Conservation (phyloP, 805 yeast species). For the Myxozyma kluyveri region DNA sequence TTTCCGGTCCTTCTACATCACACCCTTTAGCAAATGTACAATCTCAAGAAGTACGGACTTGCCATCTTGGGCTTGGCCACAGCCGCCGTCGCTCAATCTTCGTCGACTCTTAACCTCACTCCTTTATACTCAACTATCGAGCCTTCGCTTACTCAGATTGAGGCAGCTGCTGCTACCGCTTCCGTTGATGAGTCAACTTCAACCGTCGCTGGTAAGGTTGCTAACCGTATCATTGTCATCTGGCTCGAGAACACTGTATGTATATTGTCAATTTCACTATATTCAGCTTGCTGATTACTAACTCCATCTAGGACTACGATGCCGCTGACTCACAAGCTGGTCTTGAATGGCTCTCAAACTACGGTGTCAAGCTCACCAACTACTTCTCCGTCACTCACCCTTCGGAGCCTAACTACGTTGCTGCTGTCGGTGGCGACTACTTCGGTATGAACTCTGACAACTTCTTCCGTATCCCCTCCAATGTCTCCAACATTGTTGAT, state of each 20-base stretch:
- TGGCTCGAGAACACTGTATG: slow-evolving; percentile 52
- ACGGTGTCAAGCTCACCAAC: slow-evolving; percentile 50
- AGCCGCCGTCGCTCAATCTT: slow-evolving; percentile 15
- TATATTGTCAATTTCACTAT: neutral
- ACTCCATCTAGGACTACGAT: slow-evolving; percentile 46
- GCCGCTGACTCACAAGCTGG: slow-evolving; percentile 49
- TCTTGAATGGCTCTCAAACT: slow-evolving; percentile 44
- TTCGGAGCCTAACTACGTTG: slow-evolving; percentile 54
- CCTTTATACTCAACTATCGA: slow-evolving; percentile 37
- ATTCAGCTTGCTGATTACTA: neutral
- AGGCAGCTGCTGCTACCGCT: slow-evolving; percentile 32
- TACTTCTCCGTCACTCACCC: slow-evolving; percentile 55
- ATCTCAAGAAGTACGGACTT: slow-evolving; percentile 1
- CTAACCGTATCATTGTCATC: slow-evolving; percentile 45
- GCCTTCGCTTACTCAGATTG: slow-evolving; percentile 40
- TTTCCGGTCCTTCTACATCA: too few species aligned
- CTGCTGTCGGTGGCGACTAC: slow-evolving; percentile 52
- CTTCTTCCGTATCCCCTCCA: slow-evolving; percentile 46
- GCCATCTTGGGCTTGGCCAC: slow-evolving; percentile 5
- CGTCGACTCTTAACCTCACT: slow-evolving; percentile 30
- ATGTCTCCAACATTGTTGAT: slow-evolving; percentile 51
- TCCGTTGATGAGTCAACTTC: slow-evolving; percentile 40
- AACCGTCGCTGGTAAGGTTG: slow-evolving; percentile 42
- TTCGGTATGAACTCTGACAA: slow-evolving; percentile 49
- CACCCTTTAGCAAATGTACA: slow-evolving; percentile 3